These are phyloP conservation scores for Ascochyta rabiei DNA, from an alignment of 2,329 filamentous ascomycete genomes.

Conservation along the genomic window DNA sequence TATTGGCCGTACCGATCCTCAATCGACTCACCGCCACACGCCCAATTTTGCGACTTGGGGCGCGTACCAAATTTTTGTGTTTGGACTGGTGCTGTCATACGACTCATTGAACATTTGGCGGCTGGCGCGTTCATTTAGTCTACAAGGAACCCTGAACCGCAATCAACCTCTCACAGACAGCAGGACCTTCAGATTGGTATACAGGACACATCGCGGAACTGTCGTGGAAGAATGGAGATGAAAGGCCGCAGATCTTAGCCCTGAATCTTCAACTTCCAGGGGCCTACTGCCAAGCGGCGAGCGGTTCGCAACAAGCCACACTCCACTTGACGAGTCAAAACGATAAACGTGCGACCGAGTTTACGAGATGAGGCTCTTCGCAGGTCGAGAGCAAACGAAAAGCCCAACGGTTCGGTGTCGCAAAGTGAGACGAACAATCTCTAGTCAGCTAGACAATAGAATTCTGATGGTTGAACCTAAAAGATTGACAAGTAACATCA, in stretches of 20 bases:
- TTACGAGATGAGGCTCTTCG: conserved; percentile 17
- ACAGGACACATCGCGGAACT: conserved; percentile 2
- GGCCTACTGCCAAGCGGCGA: conserved; percentile 12
- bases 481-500: background rate
- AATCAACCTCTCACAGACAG: conserved; percentile 22
- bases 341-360: conserved; percentile 13
- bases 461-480: background rate
- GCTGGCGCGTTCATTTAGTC: background rate
- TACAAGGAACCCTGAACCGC: conserved; percentile 6
- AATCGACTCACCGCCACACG: conserved; percentile 30
- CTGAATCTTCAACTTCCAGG: conserved; percentile 14
- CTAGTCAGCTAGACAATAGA: conserved; percentile 8
- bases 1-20: conserved; percentile 25
- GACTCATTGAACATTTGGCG: conserved; percentile 16
- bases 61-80: conserved; percentile 12
- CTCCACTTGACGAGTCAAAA: conserved; percentile 16
- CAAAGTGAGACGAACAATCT: conserved; percentile 2
- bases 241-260: conserved; percentile 13
- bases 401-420: conserved; percentile 2
- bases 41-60: conserved; percentile 18
- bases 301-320: conserved; percentile 15
- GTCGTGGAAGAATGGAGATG: conserved; percentile 9
- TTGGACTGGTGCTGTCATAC: conserved; percentile 10
- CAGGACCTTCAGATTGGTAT: background rate
- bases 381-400: conserved; percentile 8